Evolutionary conservation across 768 basidiomycete species (phyloP), one percentile per base, ranked within the genome.

Genomic region (Lactarius hatsudake): DNA sequence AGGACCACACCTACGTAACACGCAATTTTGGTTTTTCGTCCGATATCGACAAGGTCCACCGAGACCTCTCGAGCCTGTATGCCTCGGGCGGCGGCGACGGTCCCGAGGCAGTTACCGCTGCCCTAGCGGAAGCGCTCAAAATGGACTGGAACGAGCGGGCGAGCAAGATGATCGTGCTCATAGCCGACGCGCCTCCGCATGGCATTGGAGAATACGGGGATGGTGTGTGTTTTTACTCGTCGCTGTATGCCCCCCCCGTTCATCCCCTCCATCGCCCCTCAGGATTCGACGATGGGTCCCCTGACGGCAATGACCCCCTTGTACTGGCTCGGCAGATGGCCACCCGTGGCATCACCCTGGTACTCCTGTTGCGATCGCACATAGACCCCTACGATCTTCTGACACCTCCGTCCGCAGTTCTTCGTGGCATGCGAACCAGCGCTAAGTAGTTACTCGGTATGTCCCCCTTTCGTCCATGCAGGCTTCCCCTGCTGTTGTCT

Each of bases 351-450:
- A 98, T 98, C 72, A 93, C 93, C 10, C 78, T 98, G 68, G 96
- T 94, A 75, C 74, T 89, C 57, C 32, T 60, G 30, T 56, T 66
- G 36, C 64, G 54, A 34, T 57, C 67, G n/a, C 5, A 51, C 62
- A 36, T 66, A 61, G 61, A 64, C 69, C 17, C 18, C 61, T 43
- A 67, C 28, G 30, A 61, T 69, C 28, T 63, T 48, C 67, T 66
- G 53, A 70, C 23, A 20, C 26, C 1, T 26, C 64, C 20, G 48
- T 63, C 38, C 66, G 8, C 76, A 97, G 94, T 98, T 98, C 80
- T 95, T 97, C 76, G 96, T 98, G n/a, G 96, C 96, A 34, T 98
- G 96, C 79, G 96, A 98, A 77, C 96, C 96, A 64, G 95, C 94
- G 6, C 82, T 96, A 67, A 94, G 93, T 70, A 93, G 94, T 54